Conservation (phyloP, 2,329 filamentous ascomycete species). For the Pestalotiopsis sp. region DNA sequence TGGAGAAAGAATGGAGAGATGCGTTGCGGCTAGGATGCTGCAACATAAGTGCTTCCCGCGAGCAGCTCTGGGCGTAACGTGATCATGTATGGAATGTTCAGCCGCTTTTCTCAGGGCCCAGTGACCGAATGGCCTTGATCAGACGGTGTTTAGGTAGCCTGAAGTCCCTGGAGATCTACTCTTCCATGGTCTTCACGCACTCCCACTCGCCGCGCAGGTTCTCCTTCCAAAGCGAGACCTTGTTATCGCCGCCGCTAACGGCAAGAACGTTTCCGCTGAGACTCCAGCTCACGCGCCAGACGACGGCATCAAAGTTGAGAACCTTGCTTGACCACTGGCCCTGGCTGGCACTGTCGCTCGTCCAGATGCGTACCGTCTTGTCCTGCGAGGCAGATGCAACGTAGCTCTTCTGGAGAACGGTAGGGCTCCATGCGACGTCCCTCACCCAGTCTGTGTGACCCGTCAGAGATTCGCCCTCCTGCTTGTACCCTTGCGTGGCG, state of each 20-base stretch:
- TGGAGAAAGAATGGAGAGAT: too few relatives aligned
- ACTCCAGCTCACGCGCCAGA: constrained; percentile 98
- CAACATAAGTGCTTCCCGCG: too few relatives aligned
- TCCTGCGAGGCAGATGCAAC: constrained; percentile 95
- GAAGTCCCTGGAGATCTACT: constrained; percentile 47
- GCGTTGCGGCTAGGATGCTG: too few relatives aligned
- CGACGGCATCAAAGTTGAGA: constrained; percentile 81
- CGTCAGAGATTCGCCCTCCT: constrained; percentile 63
- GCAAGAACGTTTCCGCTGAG: constrained; percentile 95
- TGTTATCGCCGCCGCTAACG: constrained; percentile 92
- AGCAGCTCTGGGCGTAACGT: too few relatives aligned
- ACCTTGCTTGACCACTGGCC: constrained; percentile 83
- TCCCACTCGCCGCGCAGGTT: constrained; percentile 96
- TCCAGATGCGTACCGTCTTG: constrained; percentile 98
- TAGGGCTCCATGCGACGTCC: constrained; percentile 96
- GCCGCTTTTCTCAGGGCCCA: too few relatives aligned
- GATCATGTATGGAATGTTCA: too few relatives aligned
- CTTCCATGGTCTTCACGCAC: constrained; percentile 93
- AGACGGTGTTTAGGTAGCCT: not conserved
- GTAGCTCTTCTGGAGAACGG: constrained; percentile 91
- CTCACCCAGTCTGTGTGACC: constrained; percentile 97
- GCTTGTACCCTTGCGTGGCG: constrained; percentile 60
- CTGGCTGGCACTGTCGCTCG: constrained; percentile 65
- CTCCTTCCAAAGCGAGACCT: constrained; percentile 98
- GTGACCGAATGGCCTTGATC: too few relatives aligned